phyloP scores from a whole-genome alignment of 73 alveolate genomes.

The Halteria grandinella region DNA sequence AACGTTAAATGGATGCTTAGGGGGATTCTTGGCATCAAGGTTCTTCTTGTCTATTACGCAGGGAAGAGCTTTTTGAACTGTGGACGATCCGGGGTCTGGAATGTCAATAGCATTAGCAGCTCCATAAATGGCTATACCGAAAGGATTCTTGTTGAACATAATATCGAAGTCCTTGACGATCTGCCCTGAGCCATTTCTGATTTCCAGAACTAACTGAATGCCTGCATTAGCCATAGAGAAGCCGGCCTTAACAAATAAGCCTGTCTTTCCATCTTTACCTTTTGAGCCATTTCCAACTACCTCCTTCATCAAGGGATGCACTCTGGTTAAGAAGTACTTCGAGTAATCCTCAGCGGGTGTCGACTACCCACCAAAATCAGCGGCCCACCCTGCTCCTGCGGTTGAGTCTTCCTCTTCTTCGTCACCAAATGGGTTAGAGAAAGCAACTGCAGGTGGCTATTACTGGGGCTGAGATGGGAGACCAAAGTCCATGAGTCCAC shows the following conservation, averaged over 20 bases:
- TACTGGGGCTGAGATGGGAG: too few relatives aligned
- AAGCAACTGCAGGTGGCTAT: too few relatives aligned
- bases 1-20: slow-evolving; percentile 77
- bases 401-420: neutral
- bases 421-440: slow-evolving; percentile 10
- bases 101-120: slow-evolving; percentile 2
- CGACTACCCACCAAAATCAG: too few relatives aligned
- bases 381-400: slow-evolving; percentile 34
- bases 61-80: neutral
- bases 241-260: slow-evolving; percentile 81
- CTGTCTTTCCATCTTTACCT: slow-evolving; percentile 66
- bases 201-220: slow-evolving; percentile 14
- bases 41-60: slow-evolving; percentile 36
- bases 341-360: too few relatives aligned
- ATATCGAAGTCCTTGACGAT: slow-evolving; percentile 54
- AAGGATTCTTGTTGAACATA: slow-evolving; percentile 65
- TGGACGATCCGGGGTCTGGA: slow-evolving; percentile 23
- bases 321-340: too few relatives aligned
- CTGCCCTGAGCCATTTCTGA: slow-evolving; percentile 28
- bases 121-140: slow-evolving; percentile 54
- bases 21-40: slow-evolving; percentile 65
- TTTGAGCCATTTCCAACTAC: too few relatives aligned
- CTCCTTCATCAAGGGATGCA: too few relatives aligned
- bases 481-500: too few relatives aligned
- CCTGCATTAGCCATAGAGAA: slow-evolving; percentile 57